phyloP scores from a whole-genome alignment of 129 eudicot species.

The Helichrysum umbraculigerum region DNA sequence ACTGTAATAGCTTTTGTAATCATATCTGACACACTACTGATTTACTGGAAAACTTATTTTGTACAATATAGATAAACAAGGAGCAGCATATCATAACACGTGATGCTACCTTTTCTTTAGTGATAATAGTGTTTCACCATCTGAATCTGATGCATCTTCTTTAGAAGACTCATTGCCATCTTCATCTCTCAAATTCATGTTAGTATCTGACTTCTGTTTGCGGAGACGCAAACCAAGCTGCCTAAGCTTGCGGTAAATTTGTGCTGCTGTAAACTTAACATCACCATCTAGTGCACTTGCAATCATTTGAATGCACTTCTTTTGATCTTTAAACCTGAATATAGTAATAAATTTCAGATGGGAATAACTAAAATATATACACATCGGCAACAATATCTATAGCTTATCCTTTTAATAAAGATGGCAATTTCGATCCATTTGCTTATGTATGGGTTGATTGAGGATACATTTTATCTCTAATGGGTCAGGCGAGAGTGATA shows the following conservation, averaged over 20 bases:
- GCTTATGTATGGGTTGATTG: no score
- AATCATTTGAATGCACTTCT: constrained; percentile 84
- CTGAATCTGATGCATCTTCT: constrained; percentile 49
- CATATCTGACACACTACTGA: background rate
- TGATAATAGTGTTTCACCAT: constrained; percentile 58
- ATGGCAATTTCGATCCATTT: no score
- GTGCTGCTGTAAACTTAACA: constrained; percentile 70
- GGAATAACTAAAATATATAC: background rate
- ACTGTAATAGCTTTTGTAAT: background rate
- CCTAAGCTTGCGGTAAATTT: constrained; percentile 79
- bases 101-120: constrained; percentile 63
- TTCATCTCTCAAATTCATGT: constrained; percentile 56
- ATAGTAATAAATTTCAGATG: constrained; percentile 20
- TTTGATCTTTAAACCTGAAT: constrained; percentile 79
- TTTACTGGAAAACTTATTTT: background rate
- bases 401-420: background rate
- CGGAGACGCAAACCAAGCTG: constrained; percentile 72
- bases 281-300: constrained; percentile 74
- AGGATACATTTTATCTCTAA: no score
- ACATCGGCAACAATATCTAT: background rate
- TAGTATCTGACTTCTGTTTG: constrained; percentile 41
- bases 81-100: background rate
- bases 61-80: background rate
- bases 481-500: background rate
- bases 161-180: constrained; percentile 16